Conservation (phyloP, 805 yeast genomes). For the Cyberlindnera veronae region DNA sequence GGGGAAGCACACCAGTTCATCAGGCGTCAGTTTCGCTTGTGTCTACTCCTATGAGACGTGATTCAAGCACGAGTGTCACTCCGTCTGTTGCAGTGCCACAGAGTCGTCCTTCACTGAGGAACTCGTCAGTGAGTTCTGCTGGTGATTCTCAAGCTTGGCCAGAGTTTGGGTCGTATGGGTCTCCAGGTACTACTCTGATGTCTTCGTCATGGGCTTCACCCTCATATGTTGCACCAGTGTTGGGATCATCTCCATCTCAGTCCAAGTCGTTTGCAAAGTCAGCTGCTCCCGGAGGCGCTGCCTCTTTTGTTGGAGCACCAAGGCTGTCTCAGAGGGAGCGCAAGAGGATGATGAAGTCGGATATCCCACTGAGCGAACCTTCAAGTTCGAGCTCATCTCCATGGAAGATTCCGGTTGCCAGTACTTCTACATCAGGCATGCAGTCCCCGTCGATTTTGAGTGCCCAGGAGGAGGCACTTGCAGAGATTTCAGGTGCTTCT, state of each 20-base stretch:
- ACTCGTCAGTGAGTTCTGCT: background rate
- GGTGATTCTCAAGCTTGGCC: conserved; percentile 10
- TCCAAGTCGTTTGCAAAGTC: conserved; percentile 11
- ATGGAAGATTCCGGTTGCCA: conserved; percentile 20
- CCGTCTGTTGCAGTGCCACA: conserved; percentile 7
- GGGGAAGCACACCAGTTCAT: conserved; percentile 8
- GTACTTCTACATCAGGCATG: conserved; percentile 5
- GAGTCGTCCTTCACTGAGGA: background rate
- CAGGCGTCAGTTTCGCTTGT: background rate
- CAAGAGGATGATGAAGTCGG: conserved; percentile 37
- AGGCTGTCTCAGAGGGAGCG: conserved; percentile 56
- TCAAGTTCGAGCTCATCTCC: conserved; percentile 8
- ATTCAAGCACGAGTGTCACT: conserved; percentile 2
- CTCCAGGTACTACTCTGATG: conserved; percentile 9
- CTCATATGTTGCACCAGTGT: background rate
- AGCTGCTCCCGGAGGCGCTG: background rate
- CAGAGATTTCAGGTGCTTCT: conserved; percentile 3
- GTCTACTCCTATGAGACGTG: conserved; percentile 4
- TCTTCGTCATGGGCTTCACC: conserved; percentile 12
- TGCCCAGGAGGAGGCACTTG: conserved; percentile 21
- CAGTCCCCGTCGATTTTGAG: conserved; percentile 17
- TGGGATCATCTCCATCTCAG: conserved; percentile 10
- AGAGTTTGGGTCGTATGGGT: conserved; percentile 6
- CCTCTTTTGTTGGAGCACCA: conserved; percentile 1
- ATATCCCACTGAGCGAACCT: background rate